Conservation (phyloP, 768 basidiomycete genomes). For the Flagelloscypha sp. region DNA sequence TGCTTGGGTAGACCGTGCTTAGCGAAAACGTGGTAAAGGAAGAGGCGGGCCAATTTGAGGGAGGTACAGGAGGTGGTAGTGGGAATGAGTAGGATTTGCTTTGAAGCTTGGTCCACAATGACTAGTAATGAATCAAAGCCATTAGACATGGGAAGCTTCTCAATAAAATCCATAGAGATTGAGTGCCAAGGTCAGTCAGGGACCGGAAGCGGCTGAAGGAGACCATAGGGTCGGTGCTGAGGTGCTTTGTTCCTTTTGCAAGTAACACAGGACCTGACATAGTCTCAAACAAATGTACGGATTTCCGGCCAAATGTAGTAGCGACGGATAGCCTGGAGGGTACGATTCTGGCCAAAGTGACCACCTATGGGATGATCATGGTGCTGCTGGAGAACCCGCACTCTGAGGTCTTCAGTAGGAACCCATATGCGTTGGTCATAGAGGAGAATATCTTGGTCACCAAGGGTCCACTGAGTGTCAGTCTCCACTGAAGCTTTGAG, state of each 20-base stretch:
- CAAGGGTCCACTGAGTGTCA: too few relatives aligned
- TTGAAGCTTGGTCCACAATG: slow-evolving; percentile 21
- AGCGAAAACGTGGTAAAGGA: slow-evolving; percentile 15
- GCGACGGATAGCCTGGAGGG: slow-evolving; percentile 18
- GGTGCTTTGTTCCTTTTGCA: slow-evolving; percentile 24
- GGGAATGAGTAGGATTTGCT: slow-evolving; percentile 24
- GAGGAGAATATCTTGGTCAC: slow-evolving; percentile 15
- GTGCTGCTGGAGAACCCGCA: slow-evolving; percentile 20
- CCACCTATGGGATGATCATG: slow-evolving; percentile 32
- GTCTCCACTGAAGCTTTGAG: not conserved
- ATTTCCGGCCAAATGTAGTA: slow-evolving; percentile 20
- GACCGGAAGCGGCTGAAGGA: slow-evolving; percentile 16
- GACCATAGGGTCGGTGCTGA: slow-evolving; percentile 30
- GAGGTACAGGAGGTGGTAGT: slow-evolving; percentile 15
- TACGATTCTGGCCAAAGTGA: slow-evolving; percentile 30
- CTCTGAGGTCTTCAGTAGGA: slow-evolving; percentile 21
- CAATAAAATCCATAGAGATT: slow-evolving; percentile 25
- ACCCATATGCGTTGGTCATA: slow-evolving; percentile 22
- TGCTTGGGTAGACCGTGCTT: slow-evolving; percentile 18
- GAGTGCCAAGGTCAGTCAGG: slow-evolving; percentile 20
- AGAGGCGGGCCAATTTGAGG: slow-evolving; percentile 12
- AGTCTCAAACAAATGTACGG: slow-evolving; percentile 10
- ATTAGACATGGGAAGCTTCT: slow-evolving; percentile 11
- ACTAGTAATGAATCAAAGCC: slow-evolving; percentile 11
- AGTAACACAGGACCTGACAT: slow-evolving; percentile 20